Conservation (phyloP, 164 flowering plant genomes). For the Aristolochia fimbriata region DNA sequence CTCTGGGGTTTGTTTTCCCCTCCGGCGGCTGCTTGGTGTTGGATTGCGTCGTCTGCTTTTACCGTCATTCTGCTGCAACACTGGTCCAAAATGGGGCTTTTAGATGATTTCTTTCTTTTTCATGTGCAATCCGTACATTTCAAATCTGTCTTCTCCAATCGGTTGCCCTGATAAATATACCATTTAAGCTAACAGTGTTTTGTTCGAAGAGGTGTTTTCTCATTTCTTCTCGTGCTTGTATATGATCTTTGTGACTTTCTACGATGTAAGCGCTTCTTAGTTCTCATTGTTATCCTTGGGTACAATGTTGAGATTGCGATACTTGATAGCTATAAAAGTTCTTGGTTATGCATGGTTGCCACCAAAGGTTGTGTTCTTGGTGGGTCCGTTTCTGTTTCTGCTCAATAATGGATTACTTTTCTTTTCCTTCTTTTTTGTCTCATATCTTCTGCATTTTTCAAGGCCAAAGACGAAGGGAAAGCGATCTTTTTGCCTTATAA, state of each 20-base stretch:
- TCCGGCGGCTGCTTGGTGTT: not conserved
- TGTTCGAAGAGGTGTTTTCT: not conserved
- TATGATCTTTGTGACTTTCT: not conserved
- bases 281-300: no score
- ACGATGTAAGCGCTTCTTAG: not conserved
- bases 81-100: conserved; percentile 4
- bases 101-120: not conserved
- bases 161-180: not conserved
- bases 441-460: conserved; percentile 4
- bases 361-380: no score
- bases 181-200: conserved; percentile 3
- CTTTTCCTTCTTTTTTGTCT: not conserved
- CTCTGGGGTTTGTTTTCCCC: no score
- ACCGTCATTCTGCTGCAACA: not conserved
- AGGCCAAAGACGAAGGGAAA: not conserved
- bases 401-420: conserved; percentile 1
- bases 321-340: no score
- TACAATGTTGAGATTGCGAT: no score
- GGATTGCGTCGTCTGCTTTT: no score
- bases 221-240: not conserved
- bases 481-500: not conserved
- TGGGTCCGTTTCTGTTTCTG: no score
- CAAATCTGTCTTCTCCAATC: no score
- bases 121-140: no score
- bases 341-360: no score